A percentile compares a stretch with the other conserved stretches of the same genome.
Conservation (phyloP, 2,329 filamentous ascomycete species). For the Blastomyces silverae region DNA sequence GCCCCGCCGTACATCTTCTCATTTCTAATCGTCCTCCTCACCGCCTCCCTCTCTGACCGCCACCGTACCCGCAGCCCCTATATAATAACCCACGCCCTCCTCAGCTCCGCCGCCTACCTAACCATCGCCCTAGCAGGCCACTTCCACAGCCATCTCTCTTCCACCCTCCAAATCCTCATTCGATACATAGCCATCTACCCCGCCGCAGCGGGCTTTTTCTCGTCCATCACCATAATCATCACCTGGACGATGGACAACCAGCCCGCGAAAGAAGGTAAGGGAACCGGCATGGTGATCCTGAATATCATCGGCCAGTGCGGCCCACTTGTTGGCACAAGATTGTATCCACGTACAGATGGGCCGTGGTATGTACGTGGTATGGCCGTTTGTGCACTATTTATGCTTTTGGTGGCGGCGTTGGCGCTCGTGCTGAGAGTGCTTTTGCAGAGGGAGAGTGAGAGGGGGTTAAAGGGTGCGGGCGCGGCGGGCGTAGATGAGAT, state of each 20-base stretch:
- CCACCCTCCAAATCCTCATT: constrained; percentile 34
- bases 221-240: constrained; percentile 73
- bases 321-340: constrained; percentile 60
- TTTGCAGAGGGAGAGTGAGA: constrained; percentile 48
- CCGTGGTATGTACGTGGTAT: constrained; percentile 60
- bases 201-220: constrained; percentile 73
- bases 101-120: constrained; percentile 61
- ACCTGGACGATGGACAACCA: constrained; percentile 90
- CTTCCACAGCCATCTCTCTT: constrained; percentile 36
- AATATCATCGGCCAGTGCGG: constrained; percentile 78
- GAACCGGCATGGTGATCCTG: constrained; percentile 69
- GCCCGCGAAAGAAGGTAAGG: constrained; percentile 59
- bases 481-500: constrained; percentile 19
- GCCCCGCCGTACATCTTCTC: constrained; percentile 75
- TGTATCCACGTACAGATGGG: constrained; percentile 55
- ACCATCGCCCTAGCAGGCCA: constrained; percentile 51
- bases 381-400: constrained; percentile 55
- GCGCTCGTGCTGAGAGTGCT: constrained; percentile 51
- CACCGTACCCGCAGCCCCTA: constrained; percentile 56
- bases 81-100: constrained; percentile 61
- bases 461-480: constrained; percentile 36
- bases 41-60: constrained; percentile 66
- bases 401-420: constrained; percentile 54
- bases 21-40: constrained; percentile 64
- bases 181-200: constrained; percentile 73